A percentile compares a stretch with the other conserved stretches of the same genome.
Conservation (phyloP, 2,329 filamentous ascomycete genomes). For the Trichophyton simii region DNA sequence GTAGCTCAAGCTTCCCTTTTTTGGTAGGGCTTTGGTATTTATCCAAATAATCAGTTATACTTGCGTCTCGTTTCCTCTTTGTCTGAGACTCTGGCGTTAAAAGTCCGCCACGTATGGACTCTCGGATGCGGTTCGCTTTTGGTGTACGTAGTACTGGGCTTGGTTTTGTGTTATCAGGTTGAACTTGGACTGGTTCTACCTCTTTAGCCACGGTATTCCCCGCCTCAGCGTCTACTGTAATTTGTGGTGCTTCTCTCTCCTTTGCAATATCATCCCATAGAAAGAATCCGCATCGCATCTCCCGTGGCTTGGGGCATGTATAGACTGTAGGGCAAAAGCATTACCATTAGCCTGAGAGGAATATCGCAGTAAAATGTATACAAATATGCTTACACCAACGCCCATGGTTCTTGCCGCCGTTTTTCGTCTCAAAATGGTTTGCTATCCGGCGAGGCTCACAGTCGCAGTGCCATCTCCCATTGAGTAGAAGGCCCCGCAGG, state of each 20-base stretch:
- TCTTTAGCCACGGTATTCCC: neutral
- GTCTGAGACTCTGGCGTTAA: conserved; percentile 25
- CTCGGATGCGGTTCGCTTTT: neutral
- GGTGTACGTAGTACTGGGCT: neutral
- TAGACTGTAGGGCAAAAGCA: conserved; percentile 32
- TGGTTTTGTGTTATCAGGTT: neutral
- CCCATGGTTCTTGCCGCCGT: conserved; percentile 44
- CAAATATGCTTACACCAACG: conserved; percentile 35
- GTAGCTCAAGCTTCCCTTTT: neutral
- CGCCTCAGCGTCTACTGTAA: conserved; percentile 24
- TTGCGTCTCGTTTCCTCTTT: conserved; percentile 12
- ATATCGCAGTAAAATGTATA: neutral
- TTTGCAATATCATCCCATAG: conserved; percentile 49
- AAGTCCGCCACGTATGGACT: conserved; percentile 16
- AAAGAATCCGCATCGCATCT: conserved; percentile 46
- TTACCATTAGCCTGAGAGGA: neutral
- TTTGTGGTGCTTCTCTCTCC: conserved; percentile 38
- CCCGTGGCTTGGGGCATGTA: conserved; percentile 41
- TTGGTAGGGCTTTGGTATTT: neutral
- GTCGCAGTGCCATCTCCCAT: conserved; percentile 42
- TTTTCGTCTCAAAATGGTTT: conserved; percentile 45
- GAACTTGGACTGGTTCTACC: no score
- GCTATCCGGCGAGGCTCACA: conserved; percentile 44
- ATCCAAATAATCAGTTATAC: neutral
- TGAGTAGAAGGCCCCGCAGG: conserved; percentile 28